Evolutionary conservation across 495 filamentous ascomycete species (phyloP).

Genomic region (Neurospora africana): DNA sequence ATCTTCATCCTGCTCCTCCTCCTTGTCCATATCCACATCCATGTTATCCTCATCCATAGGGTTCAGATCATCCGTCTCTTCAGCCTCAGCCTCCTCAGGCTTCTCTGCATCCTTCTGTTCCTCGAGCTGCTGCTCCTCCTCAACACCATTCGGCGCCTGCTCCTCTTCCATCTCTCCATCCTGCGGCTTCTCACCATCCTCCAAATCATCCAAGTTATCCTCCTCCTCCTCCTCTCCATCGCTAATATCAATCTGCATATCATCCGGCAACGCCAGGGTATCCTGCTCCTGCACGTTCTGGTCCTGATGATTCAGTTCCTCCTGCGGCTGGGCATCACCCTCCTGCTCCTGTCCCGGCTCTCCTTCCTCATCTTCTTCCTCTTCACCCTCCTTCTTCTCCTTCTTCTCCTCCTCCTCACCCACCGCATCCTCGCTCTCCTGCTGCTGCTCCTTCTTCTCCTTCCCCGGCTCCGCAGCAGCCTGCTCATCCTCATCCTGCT

Average conservation of each 20-base stretch:
- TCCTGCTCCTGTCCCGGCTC: conserved; percentile 61
- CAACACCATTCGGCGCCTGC: conserved; percentile 6
- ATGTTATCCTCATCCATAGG: conserved; percentile 25
- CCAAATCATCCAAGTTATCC: conserved; percentile 46
- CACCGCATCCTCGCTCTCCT: conserved; percentile 53
- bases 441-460: conserved; percentile 47
- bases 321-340: conserved; percentile 63
- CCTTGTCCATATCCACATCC: conserved; percentile 26
- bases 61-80: conserved; percentile 22
- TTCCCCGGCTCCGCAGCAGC: conserved; percentile 49
- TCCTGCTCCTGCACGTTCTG: conserved; percentile 55
- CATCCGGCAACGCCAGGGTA: conserved; percentile 53
- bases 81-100: conserved; percentile 16
- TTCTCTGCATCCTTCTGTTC: conserved; percentile 39
- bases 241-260: conserved; percentile 56
- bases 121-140: conserved; percentile 17
- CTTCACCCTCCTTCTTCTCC: conserved; percentile 45
- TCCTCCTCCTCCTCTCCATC: conserved; percentile 41
- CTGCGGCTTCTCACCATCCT: conserved; percentile 23
- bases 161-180: conserved; percentile 15
- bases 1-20: conserved; percentile 23
- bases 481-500: conserved; percentile 53
- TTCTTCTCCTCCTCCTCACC: conserved; percentile 33
- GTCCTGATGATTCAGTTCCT: conserved; percentile 51
- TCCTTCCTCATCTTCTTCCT: conserved; percentile 50